These are phyloP conservation scores for Taiwanofungus camphoratus DNA, from an alignment of 1,284 basidiomycete species.

Conservation along the genomic window DNA sequence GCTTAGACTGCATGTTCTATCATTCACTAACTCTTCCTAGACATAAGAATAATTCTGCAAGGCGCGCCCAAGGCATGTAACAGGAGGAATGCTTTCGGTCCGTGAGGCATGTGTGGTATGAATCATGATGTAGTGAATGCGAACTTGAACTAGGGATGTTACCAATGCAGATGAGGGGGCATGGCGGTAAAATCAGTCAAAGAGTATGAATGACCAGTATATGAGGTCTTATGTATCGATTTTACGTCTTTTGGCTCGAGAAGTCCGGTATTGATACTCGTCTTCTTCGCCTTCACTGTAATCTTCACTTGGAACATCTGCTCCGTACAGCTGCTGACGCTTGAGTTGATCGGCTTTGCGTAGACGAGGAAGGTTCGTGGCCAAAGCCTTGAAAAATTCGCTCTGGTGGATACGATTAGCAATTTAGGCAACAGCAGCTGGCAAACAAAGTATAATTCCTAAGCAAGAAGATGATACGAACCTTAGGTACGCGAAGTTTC, in stretches of 20 bases:
- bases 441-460: conserved; percentile 3
- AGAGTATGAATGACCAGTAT: too few relatives aligned
- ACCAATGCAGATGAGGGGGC: too few relatives aligned
- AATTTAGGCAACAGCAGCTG: background rate
- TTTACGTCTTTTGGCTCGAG: conserved; percentile 29
- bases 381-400: conserved; percentile 59
- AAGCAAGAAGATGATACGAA: conserved; percentile 23
- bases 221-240: background rate
- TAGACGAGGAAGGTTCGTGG: conserved; percentile 47
- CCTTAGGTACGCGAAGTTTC: conserved; percentile 52
- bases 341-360: conserved; percentile 51
- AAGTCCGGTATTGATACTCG: conserved; percentile 35
- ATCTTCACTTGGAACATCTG: conserved; percentile 37
- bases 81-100: too few relatives aligned
- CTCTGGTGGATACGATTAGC: conserved; percentile 34
- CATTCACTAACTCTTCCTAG: too few relatives aligned
- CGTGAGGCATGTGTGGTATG: too few relatives aligned
- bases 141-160: too few relatives aligned
- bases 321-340: conserved; percentile 39
- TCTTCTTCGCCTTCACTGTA: conserved; percentile 43
- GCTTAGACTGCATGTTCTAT: too few relatives aligned
- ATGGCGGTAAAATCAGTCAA: too few relatives aligned
- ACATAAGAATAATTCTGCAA: too few relatives aligned
- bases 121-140: too few relatives aligned
- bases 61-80: too few relatives aligned